Conservation (phyloP, 192 early-diverging fungal genomes). For the Umbelopsis isabellina region DNA sequence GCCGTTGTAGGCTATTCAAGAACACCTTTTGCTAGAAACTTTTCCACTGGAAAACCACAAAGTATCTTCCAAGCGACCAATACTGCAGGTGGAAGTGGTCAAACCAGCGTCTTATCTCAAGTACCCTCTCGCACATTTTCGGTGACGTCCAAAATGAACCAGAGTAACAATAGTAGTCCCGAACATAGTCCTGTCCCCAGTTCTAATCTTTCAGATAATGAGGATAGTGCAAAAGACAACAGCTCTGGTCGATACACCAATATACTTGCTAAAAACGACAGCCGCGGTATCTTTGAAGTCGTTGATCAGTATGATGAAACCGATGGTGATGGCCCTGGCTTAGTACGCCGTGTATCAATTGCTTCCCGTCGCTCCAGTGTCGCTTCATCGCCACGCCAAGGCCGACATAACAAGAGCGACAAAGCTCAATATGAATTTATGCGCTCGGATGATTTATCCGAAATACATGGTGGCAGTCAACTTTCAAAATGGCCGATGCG, state of each 20-base stretch:
- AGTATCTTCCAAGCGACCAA: constrained; percentile 19
- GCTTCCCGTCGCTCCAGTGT: background rate
- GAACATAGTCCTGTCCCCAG: background rate
- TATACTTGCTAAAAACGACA: background rate
- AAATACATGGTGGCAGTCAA: constrained; percentile 16
- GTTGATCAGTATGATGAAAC: constrained; percentile 1
- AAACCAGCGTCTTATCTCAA: constrained; percentile 20
- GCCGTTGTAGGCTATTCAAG: constrained; percentile 12
- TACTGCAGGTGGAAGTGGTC: background rate
- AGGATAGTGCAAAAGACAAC: background rate
- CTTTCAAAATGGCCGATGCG: background rate
- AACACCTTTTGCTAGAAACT: constrained; percentile 10
- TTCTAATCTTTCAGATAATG: background rate
- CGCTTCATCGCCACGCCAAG: background rate
- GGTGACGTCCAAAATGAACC: constrained; percentile 1
- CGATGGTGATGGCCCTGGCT: background rate
- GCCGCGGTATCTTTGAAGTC: constrained; percentile 14
- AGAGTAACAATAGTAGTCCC: background rate
- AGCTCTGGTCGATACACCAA: background rate
- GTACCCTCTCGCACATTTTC: constrained; percentile 14
- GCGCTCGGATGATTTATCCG: constrained; percentile 18
- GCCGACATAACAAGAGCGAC: background rate
- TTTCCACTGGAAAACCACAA: constrained; percentile 13
- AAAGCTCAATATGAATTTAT: constrained; percentile 8
- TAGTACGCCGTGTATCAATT: background rate